phyloP scores from a whole-genome alignment of 164 flowering plant species.

The Chimonanthus praecox region DNA sequence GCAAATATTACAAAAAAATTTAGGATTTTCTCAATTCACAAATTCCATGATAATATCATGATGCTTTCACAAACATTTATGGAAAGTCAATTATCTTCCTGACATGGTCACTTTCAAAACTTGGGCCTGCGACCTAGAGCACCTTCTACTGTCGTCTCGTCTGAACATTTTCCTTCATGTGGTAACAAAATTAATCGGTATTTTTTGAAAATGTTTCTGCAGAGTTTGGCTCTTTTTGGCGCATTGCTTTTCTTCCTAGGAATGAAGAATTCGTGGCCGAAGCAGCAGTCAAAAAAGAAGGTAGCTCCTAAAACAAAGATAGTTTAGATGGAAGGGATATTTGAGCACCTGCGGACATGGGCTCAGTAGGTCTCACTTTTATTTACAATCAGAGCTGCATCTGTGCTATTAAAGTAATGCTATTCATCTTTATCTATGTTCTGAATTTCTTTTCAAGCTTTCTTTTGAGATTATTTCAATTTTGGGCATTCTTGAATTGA shows the following conservation, averaged over 20 bases:
- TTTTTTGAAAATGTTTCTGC: slow-evolving; percentile 8
- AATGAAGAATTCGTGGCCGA: slow-evolving; percentile 55
- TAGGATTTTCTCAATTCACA: too few relatives aligned
- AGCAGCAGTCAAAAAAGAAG: slow-evolving; percentile 46
- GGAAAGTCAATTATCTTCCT: too few relatives aligned
- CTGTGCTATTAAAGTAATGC: neutral
- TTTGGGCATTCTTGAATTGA: neutral
- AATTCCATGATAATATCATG: too few relatives aligned
- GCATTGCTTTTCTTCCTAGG: slow-evolving; percentile 65
- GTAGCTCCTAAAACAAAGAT: slow-evolving; percentile 40
- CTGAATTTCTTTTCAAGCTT: neutral
- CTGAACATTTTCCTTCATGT: too few relatives aligned
- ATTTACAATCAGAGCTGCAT: neutral
- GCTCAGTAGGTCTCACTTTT: neutral
- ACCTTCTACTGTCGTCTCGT: too few relatives aligned
- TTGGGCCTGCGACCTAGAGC: too few relatives aligned
- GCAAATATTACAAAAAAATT: too few relatives aligned
- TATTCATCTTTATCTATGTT: neutral
- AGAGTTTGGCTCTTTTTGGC: slow-evolving; percentile 62
- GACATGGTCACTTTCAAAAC: too few relatives aligned
- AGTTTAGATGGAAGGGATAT: slow-evolving; percentile 16
- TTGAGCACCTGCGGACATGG: neutral
- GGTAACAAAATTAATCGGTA: neutral
- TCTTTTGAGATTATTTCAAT: neutral
- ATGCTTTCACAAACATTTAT: too few relatives aligned